Base-by-base conservation (phyloP, 495 filamentous ascomycete genomes). In the Pyrenopolyporus hunteri region DNA sequence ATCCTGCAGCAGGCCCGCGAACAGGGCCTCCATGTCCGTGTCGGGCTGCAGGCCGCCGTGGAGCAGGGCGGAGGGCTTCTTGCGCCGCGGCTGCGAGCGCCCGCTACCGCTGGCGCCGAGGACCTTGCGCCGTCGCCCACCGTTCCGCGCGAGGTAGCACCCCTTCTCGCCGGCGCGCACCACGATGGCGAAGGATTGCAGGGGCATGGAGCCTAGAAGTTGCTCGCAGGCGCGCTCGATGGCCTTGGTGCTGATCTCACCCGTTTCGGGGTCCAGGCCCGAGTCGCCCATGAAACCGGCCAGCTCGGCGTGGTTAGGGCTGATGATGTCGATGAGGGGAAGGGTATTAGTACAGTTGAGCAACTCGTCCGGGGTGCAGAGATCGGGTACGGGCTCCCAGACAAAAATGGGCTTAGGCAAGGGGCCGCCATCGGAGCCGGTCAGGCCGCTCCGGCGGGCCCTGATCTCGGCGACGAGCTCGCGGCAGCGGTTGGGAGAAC, bases 331-430 rank as follows among this genome's bases (percentile, higher is more conserved):
- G 25, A 97, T 86, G 13, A 87, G 73, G n/a, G 80, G 79, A 19
- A 90, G 81, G 11, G 86, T 85, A 47, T 87, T 83, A 28, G 88
- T 83, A 74, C 87, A 89, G 56, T 84, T 88, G 1, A 86, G 76
- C 44, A 92, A 79, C 71, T 97, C 85, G 57, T 85, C 82, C 0
- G 91, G 89, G 0, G 80, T 85, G 70, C 94, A 97, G 1, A 89
- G 82, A 69, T 95, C 91, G 8, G 95, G 94, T 2, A 97, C 88
- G 3, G 94, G 94, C 70, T 98, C 94, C 94, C 94, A 98, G 32
- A 97, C 84, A 71, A 97, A 88, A 9, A 94, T 70, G 1, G 90
- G 92, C 23, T 80, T 79, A 5, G 45, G 64, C 19, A 64, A 61
- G 26, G 55, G 57, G 49, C 56, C 46, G 32, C 53, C 59, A 9